Base-by-base conservation (phyloP, 2,329 filamentous ascomycete species). In the Apiospora saccharicola region DNA sequence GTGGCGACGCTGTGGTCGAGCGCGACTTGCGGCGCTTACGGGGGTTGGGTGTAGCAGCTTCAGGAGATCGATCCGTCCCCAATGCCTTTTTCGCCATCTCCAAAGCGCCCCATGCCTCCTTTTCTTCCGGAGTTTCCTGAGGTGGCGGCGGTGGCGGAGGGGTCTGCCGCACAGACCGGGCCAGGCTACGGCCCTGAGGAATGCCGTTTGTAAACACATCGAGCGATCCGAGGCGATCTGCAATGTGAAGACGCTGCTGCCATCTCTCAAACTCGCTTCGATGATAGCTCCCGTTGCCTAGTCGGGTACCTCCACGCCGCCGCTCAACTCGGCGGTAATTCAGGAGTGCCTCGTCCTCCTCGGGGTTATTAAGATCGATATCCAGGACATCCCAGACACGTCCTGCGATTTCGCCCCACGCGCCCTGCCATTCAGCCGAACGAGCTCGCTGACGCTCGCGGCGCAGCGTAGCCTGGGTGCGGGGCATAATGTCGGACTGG, bases 31-130 rank as follows among this genome's bases (percentile, higher is more conserved):
- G 90, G 12, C 57, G 57, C 83, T 98, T 95, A 73, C 93, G 90
- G 70, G 86, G 85, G 74, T 84, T 87, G 57, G 88, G 82, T 47
- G 88, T 82, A 43, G 75, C 73, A 1, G 78, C 68, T 70, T 78
- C 82, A 41, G 83, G 81, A 67, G 87, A 82, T n/a, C 57, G 57
- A n/a, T 64, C 57, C 30, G 57, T 37, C 74, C 85, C 86, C 75
- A 93, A 88, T 24, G 89, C 88, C 73, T 95, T 92, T 75, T 94
- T 89, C 61, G 94, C 95, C 80, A 92, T 93, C 76, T 98, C 95
- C 74, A 98, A 92, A 26, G 93, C 94, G 74, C 95, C 94, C 96
- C 96, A 98, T 4, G 96, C 94, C 72, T 91, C 88, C 71, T 92
- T 87, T 81, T 97, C 95, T 76, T 98, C 95, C 57, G 91, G 85